Evolutionary conservation across 2,329 filamentous ascomycete genomes (phyloP).

Genomic region (Metarhizium guizhouense): DNA sequence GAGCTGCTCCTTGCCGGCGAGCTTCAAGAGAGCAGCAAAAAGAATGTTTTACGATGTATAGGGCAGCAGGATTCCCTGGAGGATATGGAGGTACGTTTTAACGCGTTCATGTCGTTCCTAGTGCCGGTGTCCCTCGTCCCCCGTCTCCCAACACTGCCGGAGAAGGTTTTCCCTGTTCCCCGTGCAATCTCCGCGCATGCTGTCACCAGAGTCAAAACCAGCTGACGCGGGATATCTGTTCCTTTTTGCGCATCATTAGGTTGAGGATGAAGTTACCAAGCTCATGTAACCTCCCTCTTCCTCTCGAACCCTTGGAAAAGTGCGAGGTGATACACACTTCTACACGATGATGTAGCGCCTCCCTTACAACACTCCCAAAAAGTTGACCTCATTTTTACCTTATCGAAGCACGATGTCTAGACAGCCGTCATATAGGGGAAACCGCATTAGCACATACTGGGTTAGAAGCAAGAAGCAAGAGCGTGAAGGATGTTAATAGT

Average conservation of each 20-base stretch:
- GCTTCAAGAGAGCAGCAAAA: conserved; percentile 98
- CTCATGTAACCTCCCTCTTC: conserved; percentile 57
- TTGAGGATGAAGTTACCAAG: conserved; percentile 83
- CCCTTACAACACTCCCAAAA: neutral
- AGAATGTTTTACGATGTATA: conserved; percentile 94
- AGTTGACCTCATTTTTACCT: neutral
- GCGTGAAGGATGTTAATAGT: neutral
- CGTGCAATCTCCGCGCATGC: conserved; percentile 8
- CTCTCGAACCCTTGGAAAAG: neutral
- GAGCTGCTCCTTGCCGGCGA: conserved; percentile 92
- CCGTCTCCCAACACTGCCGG: neutral
- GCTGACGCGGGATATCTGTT: conserved; percentile 20
- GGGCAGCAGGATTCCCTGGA: conserved; percentile 95
- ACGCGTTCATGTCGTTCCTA: conserved; percentile 9
- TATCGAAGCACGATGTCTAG: conserved; percentile 1
- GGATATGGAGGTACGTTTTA: conserved; percentile 89
- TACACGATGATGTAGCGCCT: neutral
- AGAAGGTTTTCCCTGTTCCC: neutral
- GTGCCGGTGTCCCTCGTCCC: neutral
- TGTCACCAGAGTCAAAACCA: conserved; percentile 11
- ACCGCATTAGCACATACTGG: neutral
- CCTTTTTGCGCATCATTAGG: conserved; percentile 38
- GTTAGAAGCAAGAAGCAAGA: neutral
- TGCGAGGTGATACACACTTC: neutral
- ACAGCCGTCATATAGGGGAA: neutral